Evolutionary conservation across 2,329 filamentous ascomycete species (phyloP), one percentile per base, ranked within the genome.

Genomic region (Fusarium dimerum): DNA sequence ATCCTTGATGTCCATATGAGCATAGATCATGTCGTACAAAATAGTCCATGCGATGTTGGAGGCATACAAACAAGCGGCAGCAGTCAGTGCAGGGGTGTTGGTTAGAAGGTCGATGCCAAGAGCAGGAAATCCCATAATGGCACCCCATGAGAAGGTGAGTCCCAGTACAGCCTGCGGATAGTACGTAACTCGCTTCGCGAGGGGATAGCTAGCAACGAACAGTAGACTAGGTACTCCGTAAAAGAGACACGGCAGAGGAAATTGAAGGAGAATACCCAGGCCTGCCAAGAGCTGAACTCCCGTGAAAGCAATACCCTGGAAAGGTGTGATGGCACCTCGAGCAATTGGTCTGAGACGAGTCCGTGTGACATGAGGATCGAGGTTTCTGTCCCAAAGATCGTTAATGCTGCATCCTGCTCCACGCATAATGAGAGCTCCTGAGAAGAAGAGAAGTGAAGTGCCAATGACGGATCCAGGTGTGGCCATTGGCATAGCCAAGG

Each of bases 1-100:
- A 63, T 96, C 90, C 65, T 87, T 87, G 69, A 93, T 88, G 65
- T 96, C 91, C 86, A 94, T 93, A 68, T 95, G 91, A 13, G 91
- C 91, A 70, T 96, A 96, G 32, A 96, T 91, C 84, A 94, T 95
- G 69, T 96, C 91, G 70, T 95, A 96, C 39, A 95, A 73, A 26
- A 95, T 81, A 0, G 90, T 95, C 92, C 92, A 96, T 3, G 89
- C 85, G 20, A 94, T 78, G 62, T 92, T 94, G 41, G 88, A 91
- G 11, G 81, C 75, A 68, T 95, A 95, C 45, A 96, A 75, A 51
- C 82, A 83, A 3, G 78, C 83, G 1, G 89, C 88, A 2, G 88
- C 85, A 5, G 79, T 76, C 52, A 90, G 68, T 3, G 89, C 88
- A 1, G 82, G 71, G 18, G 74, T 74, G 58, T 88, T 82, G 6